Conservation (phyloP, 208 protist species). For the Phytomonas francai region DNA sequence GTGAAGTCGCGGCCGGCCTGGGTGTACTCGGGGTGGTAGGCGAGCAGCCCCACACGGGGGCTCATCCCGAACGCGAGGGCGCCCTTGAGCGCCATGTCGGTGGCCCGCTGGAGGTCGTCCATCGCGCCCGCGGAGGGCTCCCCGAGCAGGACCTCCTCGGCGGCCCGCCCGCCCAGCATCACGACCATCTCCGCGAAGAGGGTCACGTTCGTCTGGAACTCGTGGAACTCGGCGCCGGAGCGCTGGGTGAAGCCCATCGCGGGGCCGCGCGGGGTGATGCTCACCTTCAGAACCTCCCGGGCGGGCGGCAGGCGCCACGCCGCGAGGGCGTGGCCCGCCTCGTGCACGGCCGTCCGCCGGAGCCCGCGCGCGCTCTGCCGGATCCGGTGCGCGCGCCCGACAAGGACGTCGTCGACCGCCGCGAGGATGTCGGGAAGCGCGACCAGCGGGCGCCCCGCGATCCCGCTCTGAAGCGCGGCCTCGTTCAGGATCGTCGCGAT, state of each 20-base stretch:
- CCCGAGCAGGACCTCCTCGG: constrained; percentile 84
- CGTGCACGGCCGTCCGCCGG: constrained; percentile 71
- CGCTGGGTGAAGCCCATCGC: constrained; percentile 87
- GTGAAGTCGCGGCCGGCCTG: constrained; percentile 74
- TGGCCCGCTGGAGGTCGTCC: constrained; percentile 84
- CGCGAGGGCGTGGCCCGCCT: constrained; percentile 62
- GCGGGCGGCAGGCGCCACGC: constrained; percentile 73
- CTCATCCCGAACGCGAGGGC: constrained; percentile 85
- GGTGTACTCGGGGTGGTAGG: constrained; percentile 80
- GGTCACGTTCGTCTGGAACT: constrained; percentile 82
- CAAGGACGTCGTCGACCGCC: constrained; percentile 78
- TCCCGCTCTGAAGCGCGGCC: constrained; percentile 86
- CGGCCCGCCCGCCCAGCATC: constrained; percentile 75
- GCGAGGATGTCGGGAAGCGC: constrained; percentile 57
- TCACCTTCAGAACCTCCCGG: constrained; percentile 75
- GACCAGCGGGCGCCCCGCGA: constrained; percentile 71
- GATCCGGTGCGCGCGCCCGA: constrained; percentile 78
- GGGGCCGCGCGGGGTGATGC: constrained; percentile 72
- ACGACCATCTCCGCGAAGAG: constrained; percentile 85
- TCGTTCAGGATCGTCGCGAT: constrained; percentile 97
- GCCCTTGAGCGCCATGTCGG: constrained; percentile 76
- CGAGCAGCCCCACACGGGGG: constrained; percentile 52
- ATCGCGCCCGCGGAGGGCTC: constrained; percentile 83
- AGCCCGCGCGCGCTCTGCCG: constrained; percentile 49
- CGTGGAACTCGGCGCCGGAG: constrained; percentile 74